Conservation (phyloP, 73 alveolate species). For the Urostyla sp. region DNA sequence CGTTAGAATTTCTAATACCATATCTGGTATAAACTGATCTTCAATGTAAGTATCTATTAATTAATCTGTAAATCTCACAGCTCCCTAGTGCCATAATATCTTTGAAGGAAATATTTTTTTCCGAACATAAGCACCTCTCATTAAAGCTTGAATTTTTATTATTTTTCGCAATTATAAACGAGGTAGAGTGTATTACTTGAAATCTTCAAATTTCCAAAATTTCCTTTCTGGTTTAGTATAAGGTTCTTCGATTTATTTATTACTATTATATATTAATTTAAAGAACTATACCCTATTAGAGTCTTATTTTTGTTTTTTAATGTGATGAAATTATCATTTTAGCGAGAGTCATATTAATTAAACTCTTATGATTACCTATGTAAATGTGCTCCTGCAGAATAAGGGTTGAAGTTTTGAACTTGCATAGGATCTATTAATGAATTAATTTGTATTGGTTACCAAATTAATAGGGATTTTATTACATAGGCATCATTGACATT, state of each 20-base stretch:
- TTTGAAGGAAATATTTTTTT: slow-evolving; percentile 45
- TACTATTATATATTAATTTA: not conserved
- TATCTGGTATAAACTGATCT: slow-evolving; percentile 55
- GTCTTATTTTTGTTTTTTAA: slow-evolving; percentile 23
- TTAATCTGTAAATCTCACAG: slow-evolving; percentile 43
- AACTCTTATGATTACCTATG: slow-evolving; percentile 6
- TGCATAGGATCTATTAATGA: not conserved
- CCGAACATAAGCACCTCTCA: slow-evolving; percentile 59
- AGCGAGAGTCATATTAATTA: slow-evolving; percentile 4
- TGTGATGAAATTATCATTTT: slow-evolving; percentile 7
- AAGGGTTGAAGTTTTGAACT: slow-evolving; percentile 5
- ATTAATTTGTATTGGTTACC: not conserved
- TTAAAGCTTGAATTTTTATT: slow-evolving; percentile 44
- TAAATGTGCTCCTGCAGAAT: slow-evolving; percentile 16
- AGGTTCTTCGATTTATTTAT: not conserved
- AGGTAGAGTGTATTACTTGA: slow-evolving; percentile 45
- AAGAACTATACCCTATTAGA: not conserved
- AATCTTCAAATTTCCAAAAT: slow-evolving; percentile 62
- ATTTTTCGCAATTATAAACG: slow-evolving; percentile 38
- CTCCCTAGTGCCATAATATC: slow-evolving; percentile 38
- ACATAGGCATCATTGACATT: slow-evolving; percentile 8
- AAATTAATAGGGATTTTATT: slow-evolving; percentile 5
- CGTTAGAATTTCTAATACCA: slow-evolving; percentile 49
- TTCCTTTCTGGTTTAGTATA: slow-evolving; percentile 33
- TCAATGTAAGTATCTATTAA: slow-evolving; percentile 61